phyloP scores from a whole-genome alignment of 2,329 filamentous ascomycete genomes.

The Curvularia spicifera region DNA sequence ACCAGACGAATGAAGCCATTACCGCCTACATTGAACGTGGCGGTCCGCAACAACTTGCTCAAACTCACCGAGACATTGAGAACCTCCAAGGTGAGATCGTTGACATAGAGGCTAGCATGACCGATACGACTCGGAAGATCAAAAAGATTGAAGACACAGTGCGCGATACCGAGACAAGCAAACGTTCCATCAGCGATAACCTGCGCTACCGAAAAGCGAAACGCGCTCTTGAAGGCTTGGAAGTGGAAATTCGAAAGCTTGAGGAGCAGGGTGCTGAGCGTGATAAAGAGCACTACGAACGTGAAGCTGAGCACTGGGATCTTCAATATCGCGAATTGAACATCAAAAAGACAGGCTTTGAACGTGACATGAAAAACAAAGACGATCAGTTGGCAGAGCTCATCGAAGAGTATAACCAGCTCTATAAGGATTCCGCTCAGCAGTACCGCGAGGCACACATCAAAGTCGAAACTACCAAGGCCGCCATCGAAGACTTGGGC shows the following conservation, averaged over 20 bases:
- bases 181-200: conserved; percentile 88
- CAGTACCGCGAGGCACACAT: conserved; percentile 89
- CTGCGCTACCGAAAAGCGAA: conserved; percentile 80
- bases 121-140: conserved; percentile 69
- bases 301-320: conserved; percentile 72
- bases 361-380: conserved; percentile 81
- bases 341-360: conserved; percentile 74
- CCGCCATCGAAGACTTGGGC: conserved; percentile 86
- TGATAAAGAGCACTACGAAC: conserved; percentile 76
- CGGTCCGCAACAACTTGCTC: conserved; percentile 73
- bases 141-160: conserved; percentile 80
- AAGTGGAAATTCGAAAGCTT: conserved; percentile 73
- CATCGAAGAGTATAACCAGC: conserved; percentile 79
- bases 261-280: conserved; percentile 80
- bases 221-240: conserved; percentile 70
- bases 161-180: conserved; percentile 79
- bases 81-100: conserved; percentile 70
- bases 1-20: conserved; percentile 77
- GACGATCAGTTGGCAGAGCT: conserved; percentile 78
- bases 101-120: conserved; percentile 71
- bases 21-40: conserved; percentile 77
- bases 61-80: conserved; percentile 72
- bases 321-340: conserved; percentile 71
- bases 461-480: conserved; percentile 88
- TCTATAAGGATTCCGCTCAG: conserved; percentile 81